Evolutionary conservation across 2,329 filamentous ascomycete genomes (phyloP).

Genomic region (Dactylellina drechsleri): DNA sequence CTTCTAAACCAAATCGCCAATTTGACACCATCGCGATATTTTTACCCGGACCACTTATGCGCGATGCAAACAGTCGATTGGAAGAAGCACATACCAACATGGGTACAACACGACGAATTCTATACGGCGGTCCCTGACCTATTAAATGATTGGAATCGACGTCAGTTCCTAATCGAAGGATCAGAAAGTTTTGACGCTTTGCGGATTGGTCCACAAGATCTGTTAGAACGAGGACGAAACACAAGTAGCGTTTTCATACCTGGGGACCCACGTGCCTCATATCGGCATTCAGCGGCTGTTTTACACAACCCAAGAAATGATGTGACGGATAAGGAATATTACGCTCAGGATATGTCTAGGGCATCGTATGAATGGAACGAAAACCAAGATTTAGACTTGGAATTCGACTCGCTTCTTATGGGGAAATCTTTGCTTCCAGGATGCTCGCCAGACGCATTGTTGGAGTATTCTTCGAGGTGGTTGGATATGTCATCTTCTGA

Average conservation of each 20-base stretch:
- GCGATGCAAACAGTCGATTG: conserved; percentile 66
- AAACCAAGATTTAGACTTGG: background rate
- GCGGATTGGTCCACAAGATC: background rate
- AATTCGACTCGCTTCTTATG: background rate
- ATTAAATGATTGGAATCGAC: conserved; percentile 59
- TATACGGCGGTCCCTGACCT: conserved; percentile 60
- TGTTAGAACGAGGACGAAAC: conserved; percentile 20
- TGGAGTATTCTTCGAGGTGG: too few species aligned
- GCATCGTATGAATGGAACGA: background rate
- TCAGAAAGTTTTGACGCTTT: background rate
- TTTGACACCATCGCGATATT: conserved; percentile 63
- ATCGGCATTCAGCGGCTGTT: background rate
- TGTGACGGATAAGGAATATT: background rate
- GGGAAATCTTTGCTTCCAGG: background rate
- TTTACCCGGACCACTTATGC: conserved; percentile 63
- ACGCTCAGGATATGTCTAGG: conserved; percentile 20
- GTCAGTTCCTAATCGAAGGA: conserved; percentile 16
- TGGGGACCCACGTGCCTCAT: background rate
- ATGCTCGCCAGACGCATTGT: background rate
- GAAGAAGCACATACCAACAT: conserved; percentile 60
- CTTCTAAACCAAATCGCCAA: conserved; percentile 62
- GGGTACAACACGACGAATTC: conserved; percentile 65
- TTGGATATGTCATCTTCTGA: background rate
- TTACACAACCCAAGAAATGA: background rate
- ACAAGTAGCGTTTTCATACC: conserved; percentile 19